phyloP scores from a whole-genome alignment of 1,284 basidiomycete species.

The Taiwanofungus camphoratus region DNA sequence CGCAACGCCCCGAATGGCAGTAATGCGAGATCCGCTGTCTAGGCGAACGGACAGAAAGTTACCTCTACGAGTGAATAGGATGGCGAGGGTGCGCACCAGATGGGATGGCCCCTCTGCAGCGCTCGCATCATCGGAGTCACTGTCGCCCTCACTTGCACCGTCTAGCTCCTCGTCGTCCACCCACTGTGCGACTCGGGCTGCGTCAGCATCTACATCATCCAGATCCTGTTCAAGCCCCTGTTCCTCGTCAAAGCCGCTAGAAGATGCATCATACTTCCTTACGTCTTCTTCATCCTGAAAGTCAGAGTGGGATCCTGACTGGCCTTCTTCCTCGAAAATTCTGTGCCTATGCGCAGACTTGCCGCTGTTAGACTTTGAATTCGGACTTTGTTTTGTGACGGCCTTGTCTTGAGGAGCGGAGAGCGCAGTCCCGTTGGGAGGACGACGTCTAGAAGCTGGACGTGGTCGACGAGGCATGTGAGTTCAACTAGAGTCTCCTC shows the following conservation, averaged over 20 bases:
- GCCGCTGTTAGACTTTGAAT: not conserved
- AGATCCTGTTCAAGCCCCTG: conserved; percentile 17
- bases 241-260: not conserved
- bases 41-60: conserved; percentile 4
- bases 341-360: conserved; percentile 3
- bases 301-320: conserved; percentile 3
- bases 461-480: conserved; percentile 28
- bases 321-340: not conserved
- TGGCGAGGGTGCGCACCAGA: conserved; percentile 16
- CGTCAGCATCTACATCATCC: conserved; percentile 24
- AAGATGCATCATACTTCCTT: conserved; percentile 5
- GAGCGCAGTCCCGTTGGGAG: not conserved
- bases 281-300: conserved; percentile 12
- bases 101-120: conserved; percentile 19
- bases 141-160: conserved; percentile 17
- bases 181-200: conserved; percentile 28
- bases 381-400: not conserved
- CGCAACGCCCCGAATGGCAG: conserved; percentile 63
- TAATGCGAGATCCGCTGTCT: conserved; percentile 43
- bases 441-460: conserved; percentile 20
- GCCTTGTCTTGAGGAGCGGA: not conserved
- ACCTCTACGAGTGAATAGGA: conserved; percentile 9
- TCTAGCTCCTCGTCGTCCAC: conserved; percentile 32
- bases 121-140: conserved; percentile 12
- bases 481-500: too few relatives aligned